Evolutionary conservation across 2,329 filamentous ascomycete species (phyloP).

Genomic region (Sodiomyces alkalinus): DNA sequence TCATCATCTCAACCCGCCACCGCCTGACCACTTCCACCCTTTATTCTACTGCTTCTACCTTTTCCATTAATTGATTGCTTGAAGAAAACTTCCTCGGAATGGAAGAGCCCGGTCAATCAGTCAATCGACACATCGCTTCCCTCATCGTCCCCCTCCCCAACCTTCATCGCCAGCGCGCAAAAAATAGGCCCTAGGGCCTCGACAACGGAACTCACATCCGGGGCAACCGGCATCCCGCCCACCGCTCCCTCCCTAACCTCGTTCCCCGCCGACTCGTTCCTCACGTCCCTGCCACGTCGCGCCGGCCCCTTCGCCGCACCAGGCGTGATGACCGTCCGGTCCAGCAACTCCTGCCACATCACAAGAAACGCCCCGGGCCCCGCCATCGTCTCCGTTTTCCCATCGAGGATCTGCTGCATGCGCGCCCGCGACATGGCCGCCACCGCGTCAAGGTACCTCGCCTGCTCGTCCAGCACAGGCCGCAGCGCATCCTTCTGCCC

Average conservation of each 20-base stretch:
- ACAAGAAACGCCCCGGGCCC: constrained; percentile 60
- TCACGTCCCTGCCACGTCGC: constrained; percentile 37
- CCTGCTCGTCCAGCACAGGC: constrained; percentile 42
- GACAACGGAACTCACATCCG: constrained; percentile 26
- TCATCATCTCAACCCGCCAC: not conserved
- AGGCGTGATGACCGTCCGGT: constrained; percentile 55
- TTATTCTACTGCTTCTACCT: too few species aligned
- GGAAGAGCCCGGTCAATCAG: too few species aligned
- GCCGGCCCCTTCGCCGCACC: constrained; percentile 33
- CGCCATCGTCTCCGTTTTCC: constrained; percentile 17
- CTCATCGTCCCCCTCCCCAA: constrained; percentile 1
- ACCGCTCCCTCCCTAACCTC: constrained; percentile 26
- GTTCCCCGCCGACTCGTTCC: constrained; percentile 21
- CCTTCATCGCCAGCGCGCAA: constrained; percentile 14
- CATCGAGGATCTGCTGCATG: constrained; percentile 41
- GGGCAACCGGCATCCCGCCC: constrained; percentile 16
- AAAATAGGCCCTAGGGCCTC: constrained; percentile 24
- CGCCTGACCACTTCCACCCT: not conserved
- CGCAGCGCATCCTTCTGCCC: constrained; percentile 30
- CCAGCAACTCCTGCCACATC: constrained; percentile 57
- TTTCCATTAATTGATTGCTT: too few species aligned
- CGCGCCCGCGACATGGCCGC: constrained; percentile 35
- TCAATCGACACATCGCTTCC: constrained; percentile 1
- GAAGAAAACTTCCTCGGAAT: too few species aligned
- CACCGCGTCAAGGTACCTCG: constrained; percentile 41